phyloP scores from a whole-genome alignment of 352 stramenopile species.

The Phytophthora crassamura region DNA sequence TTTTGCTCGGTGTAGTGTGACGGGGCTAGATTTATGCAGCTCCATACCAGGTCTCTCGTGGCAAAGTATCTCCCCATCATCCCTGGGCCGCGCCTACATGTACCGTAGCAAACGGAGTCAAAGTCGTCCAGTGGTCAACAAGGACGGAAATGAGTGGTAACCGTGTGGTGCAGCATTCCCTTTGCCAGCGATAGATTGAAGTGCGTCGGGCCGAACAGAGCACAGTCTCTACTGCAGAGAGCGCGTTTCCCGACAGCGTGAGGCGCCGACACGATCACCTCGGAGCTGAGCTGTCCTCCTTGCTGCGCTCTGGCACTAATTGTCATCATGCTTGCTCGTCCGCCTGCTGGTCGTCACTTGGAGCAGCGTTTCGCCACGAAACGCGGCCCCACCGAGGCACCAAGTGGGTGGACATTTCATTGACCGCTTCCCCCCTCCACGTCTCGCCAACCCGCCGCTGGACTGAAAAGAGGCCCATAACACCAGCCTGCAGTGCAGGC shows the following conservation, averaged over 20 bases:
- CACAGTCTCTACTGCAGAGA: too few relatives aligned
- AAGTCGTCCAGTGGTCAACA: conserved; percentile 3
- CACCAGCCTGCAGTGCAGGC: too few relatives aligned
- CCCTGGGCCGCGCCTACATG: not conserved
- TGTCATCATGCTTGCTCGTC: too few relatives aligned
- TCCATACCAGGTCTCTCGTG: conserved; percentile 1
- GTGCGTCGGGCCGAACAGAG: too few relatives aligned
- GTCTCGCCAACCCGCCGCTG: conserved; percentile 6
- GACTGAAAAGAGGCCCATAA: conserved; percentile 13
- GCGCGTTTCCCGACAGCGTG: too few relatives aligned
- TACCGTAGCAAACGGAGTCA: not conserved
- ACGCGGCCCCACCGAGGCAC: not conserved
- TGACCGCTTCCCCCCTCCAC: conserved; percentile 16
- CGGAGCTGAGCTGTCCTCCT: too few relatives aligned
- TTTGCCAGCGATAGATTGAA: too few relatives aligned
- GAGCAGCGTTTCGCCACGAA: not conserved
- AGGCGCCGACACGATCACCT: too few relatives aligned
- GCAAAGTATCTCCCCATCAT: conserved; percentile 7
- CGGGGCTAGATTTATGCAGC: not conserved
- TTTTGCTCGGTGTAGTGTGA: not conserved
- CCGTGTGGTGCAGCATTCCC: too few relatives aligned
- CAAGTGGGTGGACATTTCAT: conserved; percentile 27
- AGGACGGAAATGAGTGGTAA: conserved; percentile 11
- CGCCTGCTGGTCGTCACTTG: not conserved
- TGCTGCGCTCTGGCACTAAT: too few relatives aligned